phyloP scores from a whole-genome alignment of 176 grass and related monocot genomes.

The Zoysia pacifica region DNA sequence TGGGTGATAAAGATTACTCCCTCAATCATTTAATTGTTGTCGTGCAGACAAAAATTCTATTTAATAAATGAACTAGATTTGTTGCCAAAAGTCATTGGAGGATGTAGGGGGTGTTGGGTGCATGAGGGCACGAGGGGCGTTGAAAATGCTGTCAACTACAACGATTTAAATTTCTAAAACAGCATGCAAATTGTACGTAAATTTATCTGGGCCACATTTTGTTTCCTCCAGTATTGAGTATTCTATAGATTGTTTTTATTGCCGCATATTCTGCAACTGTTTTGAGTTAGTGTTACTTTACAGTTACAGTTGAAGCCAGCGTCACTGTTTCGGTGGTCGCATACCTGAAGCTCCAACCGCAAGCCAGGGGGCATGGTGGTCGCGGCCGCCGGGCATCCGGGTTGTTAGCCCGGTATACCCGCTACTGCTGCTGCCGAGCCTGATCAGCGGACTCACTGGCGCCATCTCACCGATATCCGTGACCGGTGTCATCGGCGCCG shows the following conservation, averaged over 20 bases:
- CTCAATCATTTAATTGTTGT: too few species aligned
- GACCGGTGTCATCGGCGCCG: not conserved
- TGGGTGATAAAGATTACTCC: not conserved
- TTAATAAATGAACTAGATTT: too few species aligned
- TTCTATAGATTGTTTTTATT: not conserved
- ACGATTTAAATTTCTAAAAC: not conserved
- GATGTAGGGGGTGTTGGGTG: not conserved
- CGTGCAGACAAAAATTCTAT: too few species aligned
- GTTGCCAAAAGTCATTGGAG: not conserved
- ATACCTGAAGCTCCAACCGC: conserved; percentile 37
- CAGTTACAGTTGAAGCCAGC: not conserved
- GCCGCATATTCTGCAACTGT: not conserved
- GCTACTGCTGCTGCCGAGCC: not conserved
- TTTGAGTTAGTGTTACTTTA: not conserved
- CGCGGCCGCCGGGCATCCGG: not conserved
- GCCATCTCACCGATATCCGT: conserved; percentile 10
- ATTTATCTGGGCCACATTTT: not conserved
- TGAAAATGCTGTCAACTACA: not conserved
- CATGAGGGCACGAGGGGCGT: not conserved
- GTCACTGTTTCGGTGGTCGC: too few species aligned
- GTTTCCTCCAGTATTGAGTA: not conserved
- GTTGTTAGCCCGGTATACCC: conserved; percentile 11
- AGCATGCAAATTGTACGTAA: not conserved
- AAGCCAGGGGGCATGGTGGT: not conserved
- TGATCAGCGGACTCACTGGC: conserved; percentile 23